Evolutionary conservation across 805 yeast genomes (phyloP).

Genomic region (Ogataea parapolymorpha): DNA sequence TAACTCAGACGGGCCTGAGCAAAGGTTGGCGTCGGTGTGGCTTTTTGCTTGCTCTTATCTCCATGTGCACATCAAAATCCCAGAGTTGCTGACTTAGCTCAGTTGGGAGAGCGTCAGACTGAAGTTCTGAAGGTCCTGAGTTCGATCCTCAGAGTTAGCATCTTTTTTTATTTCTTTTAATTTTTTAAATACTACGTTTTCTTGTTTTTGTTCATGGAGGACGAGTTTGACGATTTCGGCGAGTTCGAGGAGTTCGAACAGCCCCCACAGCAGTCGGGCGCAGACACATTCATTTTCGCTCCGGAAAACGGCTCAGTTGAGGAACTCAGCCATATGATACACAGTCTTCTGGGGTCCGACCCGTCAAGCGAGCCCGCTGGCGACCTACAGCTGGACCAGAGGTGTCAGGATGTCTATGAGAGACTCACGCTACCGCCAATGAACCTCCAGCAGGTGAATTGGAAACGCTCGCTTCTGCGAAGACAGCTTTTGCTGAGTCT

Average conservation of each 20-base stretch:
- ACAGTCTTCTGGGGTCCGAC: not conserved
- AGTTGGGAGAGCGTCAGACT: conserved; percentile 30
- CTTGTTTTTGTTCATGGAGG: not conserved
- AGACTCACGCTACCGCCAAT: conserved; percentile 35
- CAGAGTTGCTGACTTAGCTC: conserved; percentile 25
- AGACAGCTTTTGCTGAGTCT: conserved; percentile 59
- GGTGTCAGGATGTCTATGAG: conserved; percentile 24
- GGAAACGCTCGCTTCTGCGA: conserved; percentile 66
- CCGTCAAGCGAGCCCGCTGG: not conserved
- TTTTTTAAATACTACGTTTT: not conserved
- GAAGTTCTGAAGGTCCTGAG: conserved; percentile 30
- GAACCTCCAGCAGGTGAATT: conserved; percentile 55
- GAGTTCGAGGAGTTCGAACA: conserved; percentile 17
- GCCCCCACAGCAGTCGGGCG: not conserved
- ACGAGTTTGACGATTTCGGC: conserved; percentile 21
- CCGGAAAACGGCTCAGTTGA: not conserved
- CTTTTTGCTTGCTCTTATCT: too few species aligned
- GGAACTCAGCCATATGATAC: not conserved
- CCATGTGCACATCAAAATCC: not conserved
- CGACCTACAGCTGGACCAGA: conserved; percentile 18
- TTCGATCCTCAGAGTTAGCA: conserved; percentile 29
- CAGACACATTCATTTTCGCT: not conserved
- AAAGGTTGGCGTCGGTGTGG: too few species aligned
- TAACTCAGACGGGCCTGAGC: not conserved
- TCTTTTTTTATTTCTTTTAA: conserved; percentile 3